Conservation (phyloP, 495 filamentous ascomycete species). For the Neurospora tetraspora region DNA sequence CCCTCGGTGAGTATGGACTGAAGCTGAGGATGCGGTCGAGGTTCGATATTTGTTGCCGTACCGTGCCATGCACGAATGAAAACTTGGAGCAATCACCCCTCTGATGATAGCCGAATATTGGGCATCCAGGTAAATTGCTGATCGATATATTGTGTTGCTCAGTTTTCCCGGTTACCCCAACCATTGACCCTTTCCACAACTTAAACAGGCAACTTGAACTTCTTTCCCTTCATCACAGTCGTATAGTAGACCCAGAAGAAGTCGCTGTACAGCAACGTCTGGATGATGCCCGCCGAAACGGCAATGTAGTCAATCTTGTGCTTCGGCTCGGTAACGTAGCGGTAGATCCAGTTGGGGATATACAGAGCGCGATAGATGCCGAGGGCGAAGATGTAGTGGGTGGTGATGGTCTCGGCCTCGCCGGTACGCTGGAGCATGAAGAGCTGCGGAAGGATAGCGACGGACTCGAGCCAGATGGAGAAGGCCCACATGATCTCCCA, state of each 20-base stretch:
- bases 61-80: not conserved
- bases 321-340: slow-evolving; percentile 61
- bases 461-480: slow-evolving; percentile 92
- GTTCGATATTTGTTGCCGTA: not conserved
- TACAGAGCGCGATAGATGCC: slow-evolving; percentile 86
- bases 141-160: not conserved
- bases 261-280: slow-evolving; percentile 93
- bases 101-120: not conserved
- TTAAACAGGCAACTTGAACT: slow-evolving; percentile 78
- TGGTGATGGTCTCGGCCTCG: slow-evolving; percentile 96
- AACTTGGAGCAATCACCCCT: not conserved
- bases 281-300: slow-evolving; percentile 75
- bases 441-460: slow-evolving; percentile 91
- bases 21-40: not conserved
- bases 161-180: not conserved
- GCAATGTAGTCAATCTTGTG: slow-evolving; percentile 71
- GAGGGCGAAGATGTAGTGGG: slow-evolving; percentile 95
- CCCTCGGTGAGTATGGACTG: not conserved
- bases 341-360: slow-evolving; percentile 96
- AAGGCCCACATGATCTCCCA: slow-evolving; percentile 89
- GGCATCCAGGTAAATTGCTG: not conserved
- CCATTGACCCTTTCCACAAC: not conserved
- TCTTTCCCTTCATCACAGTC: slow-evolving; percentile 82
- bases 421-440: slow-evolving; percentile 97
- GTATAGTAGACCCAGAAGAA: slow-evolving; percentile 99